phyloP scores from a whole-genome alignment of 495 filamentous ascomycete genomes.

The Neurospora pannonica region DNA sequence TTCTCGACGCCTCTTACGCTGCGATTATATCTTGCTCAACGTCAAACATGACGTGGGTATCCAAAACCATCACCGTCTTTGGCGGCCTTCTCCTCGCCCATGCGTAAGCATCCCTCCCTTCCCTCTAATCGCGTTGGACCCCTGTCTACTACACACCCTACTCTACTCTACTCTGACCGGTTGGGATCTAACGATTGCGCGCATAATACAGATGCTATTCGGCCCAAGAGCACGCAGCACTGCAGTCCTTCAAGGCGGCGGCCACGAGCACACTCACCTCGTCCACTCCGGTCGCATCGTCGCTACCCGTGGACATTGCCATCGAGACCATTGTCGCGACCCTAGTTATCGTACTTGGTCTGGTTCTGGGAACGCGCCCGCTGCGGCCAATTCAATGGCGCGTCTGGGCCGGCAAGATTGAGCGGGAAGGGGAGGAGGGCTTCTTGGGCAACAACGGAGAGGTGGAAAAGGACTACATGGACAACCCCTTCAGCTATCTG shows the following conservation, averaged over 20 bases:
- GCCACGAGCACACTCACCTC: slow-evolving; percentile 38
- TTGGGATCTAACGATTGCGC: neutral
- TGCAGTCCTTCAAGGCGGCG: slow-evolving; percentile 48
- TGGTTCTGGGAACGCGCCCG: slow-evolving; percentile 60
- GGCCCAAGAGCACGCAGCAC: slow-evolving; percentile 69
- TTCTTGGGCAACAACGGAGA: slow-evolving; percentile 63
- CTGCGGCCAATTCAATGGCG: slow-evolving; percentile 72
- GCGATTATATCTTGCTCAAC: neutral
- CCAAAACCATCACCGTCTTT: slow-evolving; percentile 52
- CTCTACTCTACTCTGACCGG: neutral
- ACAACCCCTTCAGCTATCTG: slow-evolving; percentile 40
- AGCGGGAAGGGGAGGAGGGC: slow-evolving; percentile 59
- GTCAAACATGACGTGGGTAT: slow-evolving; percentile 54
- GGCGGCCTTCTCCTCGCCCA: slow-evolving; percentile 61
- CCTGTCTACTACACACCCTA: neutral
- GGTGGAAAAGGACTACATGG: slow-evolving; percentile 39
- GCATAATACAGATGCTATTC: slow-evolving; percentile 59
- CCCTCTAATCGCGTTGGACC: neutral
- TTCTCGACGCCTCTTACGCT: neutral
- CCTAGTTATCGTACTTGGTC: slow-evolving; percentile 54
- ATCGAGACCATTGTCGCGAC: slow-evolving; percentile 69
- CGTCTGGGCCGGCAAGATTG: slow-evolving; percentile 75
- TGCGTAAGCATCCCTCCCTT: slow-evolving; percentile 45
- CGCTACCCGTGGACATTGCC: slow-evolving; percentile 66
- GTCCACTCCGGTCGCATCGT: slow-evolving; percentile 18